Conservation (phyloP, 2,329 filamentous ascomycete genomes). For the Curvularia spicifera region DNA sequence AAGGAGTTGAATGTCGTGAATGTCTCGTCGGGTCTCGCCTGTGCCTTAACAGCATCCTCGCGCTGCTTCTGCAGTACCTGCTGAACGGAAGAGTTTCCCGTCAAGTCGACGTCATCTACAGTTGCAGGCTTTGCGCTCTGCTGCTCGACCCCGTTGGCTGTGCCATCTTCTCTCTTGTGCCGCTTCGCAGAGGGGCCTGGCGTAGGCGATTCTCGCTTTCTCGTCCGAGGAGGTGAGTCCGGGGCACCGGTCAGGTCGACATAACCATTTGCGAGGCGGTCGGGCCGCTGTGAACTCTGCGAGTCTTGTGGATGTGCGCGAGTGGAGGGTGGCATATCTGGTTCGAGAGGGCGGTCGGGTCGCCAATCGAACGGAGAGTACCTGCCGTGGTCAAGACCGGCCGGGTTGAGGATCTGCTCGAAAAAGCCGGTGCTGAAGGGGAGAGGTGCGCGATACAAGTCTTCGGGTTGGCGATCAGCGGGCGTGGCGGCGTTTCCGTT, state of each 20-base stretch:
- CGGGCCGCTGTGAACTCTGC: conserved; percentile 22
- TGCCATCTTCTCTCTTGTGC: conserved; percentile 30
- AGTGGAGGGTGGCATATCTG: conserved; percentile 25
- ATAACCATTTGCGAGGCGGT: conserved; percentile 44
- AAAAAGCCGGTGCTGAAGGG: conserved; percentile 34
- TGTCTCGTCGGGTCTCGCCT: conserved; percentile 50
- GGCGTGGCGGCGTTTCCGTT: conserved; percentile 8
- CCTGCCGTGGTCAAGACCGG: conserved; percentile 24
- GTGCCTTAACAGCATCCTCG: conserved; percentile 58
- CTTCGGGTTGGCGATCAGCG: conserved; percentile 18
- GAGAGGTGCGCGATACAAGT: conserved; percentile 22
- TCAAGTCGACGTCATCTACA: conserved; percentile 60
- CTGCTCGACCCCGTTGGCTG: conserved; percentile 8
- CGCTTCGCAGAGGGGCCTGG: conserved; percentile 45
- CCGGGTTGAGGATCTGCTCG: conserved; percentile 40
- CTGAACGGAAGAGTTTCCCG: conserved; percentile 51
- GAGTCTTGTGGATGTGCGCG: conserved; percentile 21
- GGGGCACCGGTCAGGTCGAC: conserved; percentile 44
- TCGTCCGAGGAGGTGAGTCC: conserved; percentile 30
- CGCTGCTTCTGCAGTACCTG: conserved; percentile 60
- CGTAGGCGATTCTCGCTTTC: conserved; percentile 30
- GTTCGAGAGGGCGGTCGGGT: conserved; percentile 7
- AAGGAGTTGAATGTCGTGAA: conserved; percentile 55
- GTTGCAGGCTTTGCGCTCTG: conserved; percentile 22
- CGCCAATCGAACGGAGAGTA: conserved; percentile 22